These are phyloP conservation scores for Vinca minor DNA, from an alignment of 257 asterid genomes.

Conservation along the genomic window DNA sequence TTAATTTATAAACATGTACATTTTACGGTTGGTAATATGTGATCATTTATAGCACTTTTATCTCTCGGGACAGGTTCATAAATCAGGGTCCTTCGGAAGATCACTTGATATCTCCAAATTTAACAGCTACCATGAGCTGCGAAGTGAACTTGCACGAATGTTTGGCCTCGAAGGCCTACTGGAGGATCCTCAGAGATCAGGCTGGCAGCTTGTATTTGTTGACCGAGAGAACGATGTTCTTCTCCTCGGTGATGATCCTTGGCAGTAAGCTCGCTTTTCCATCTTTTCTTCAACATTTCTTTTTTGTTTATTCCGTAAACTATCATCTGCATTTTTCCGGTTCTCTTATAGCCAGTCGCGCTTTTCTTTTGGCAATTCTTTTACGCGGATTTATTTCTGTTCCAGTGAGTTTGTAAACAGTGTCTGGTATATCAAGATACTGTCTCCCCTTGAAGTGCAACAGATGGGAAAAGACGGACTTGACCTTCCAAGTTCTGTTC, in stretches of 20 bases:
- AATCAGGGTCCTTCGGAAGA: constrained; percentile 84
- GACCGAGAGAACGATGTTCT: constrained; percentile 96
- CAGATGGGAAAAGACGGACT: constrained; percentile 88
- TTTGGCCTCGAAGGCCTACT: constrained; percentile 85
- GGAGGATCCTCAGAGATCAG: constrained; percentile 99
- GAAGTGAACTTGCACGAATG: constrained; percentile 86
- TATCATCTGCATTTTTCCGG: neutral
- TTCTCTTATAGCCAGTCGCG: too few species aligned
- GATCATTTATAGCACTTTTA: neutral
- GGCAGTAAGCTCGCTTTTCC: constrained; percentile 75
- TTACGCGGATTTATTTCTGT: neutral
- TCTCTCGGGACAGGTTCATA: constrained; percentile 75
- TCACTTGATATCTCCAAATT: constrained; percentile 87
- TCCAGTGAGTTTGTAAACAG: constrained; percentile 79
- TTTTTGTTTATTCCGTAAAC: neutral
- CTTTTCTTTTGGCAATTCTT: neutral
- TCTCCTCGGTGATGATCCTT: constrained; percentile 98
- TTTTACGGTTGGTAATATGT: neutral
- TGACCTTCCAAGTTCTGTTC: constrained; percentile 48
- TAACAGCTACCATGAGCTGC: constrained; percentile 86
- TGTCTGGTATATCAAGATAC: constrained; percentile 84
- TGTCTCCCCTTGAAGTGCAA: constrained; percentile 84
- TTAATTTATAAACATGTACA: too few species aligned
- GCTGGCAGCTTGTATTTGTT: constrained; percentile 99
- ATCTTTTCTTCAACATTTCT: constrained; percentile 2